Conservation (phyloP, 2,329 filamentous ascomycete species). For the Colletotrichum graminicola region DNA sequence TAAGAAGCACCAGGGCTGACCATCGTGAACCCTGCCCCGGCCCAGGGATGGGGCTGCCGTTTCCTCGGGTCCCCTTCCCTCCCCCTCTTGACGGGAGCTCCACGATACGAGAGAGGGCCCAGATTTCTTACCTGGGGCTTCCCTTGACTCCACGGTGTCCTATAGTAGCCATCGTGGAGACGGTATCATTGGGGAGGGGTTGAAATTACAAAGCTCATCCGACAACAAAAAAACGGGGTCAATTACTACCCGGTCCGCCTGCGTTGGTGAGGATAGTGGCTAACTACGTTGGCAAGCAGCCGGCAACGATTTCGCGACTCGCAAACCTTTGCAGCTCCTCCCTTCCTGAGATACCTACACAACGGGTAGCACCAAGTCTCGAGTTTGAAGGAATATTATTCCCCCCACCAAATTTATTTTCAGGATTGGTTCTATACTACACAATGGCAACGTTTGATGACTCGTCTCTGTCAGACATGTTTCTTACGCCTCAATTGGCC, state of each 20-base stretch:
- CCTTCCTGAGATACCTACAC: background rate
- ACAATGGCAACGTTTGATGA: background rate
- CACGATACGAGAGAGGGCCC: background rate
- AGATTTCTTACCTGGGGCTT: background rate
- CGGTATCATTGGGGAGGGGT: background rate
- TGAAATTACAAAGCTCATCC: background rate
- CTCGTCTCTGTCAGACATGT: background rate
- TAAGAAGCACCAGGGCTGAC: slow-evolving; percentile 1
- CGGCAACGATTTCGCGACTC: background rate
- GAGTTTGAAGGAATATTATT: background rate
- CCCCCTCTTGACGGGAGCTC: background rate
- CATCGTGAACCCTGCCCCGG: slow-evolving; percentile 3
- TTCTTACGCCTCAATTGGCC: no score
- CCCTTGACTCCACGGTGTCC: background rate
- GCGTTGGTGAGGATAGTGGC: background rate
- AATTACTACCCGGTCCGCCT: background rate
- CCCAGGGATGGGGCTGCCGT: background rate
- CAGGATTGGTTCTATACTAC: background rate
- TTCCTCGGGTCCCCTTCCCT: no score
- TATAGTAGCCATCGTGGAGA: background rate
- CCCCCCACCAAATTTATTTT: background rate
- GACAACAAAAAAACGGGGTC: background rate
- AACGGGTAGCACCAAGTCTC: background rate
- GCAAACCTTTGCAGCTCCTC: background rate
- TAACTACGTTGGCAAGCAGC: background rate